These are phyloP conservation scores for Dichotomocladium elegans DNA, from an alignment of 371 early-diverging fungal genomes.

Conservation along the genomic window DNA sequence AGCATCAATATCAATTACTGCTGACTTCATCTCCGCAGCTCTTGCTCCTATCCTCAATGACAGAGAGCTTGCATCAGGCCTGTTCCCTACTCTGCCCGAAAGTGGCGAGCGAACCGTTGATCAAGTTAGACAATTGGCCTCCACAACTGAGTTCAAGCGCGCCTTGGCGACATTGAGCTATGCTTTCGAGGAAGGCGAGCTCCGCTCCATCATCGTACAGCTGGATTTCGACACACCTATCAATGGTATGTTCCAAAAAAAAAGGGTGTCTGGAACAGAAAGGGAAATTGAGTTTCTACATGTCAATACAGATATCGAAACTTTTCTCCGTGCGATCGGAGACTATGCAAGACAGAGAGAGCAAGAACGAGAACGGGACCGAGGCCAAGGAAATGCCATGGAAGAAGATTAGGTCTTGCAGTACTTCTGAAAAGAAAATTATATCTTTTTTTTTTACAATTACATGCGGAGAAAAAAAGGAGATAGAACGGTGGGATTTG, in stretches of 20 bases:
- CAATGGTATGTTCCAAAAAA: too few relatives aligned
- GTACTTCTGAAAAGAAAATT: too few relatives aligned
- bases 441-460: background rate
- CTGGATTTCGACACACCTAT: slow-evolving; percentile 59
- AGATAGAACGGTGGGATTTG: background rate
- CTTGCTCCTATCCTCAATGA: slow-evolving; percentile 55
- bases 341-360: slow-evolving; percentile 48
- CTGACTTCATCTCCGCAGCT: slow-evolving; percentile 52
- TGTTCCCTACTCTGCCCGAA: slow-evolving; percentile 68
- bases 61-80: slow-evolving; percentile 44
- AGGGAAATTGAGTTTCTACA: too few relatives aligned
- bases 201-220: slow-evolving; percentile 60
- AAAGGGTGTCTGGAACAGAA: too few relatives aligned
- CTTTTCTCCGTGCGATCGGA: slow-evolving; percentile 59
- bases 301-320: slow-evolving; percentile 60
- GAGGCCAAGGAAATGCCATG: too few relatives aligned
- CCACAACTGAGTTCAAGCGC: slow-evolving; percentile 68
- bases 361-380: slow-evolving; percentile 10
- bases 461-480: background rate
- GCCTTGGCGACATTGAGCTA: slow-evolving; percentile 60
- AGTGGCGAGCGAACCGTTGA: slow-evolving; percentile 40
- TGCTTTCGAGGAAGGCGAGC: slow-evolving; percentile 66
- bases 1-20: slow-evolving; percentile 16
- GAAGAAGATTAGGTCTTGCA: slow-evolving; percentile 26
- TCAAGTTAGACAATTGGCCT: slow-evolving; percentile 55